Conservation (phyloP, 345 rosid species). For the Syzygium aromaticum region DNA sequence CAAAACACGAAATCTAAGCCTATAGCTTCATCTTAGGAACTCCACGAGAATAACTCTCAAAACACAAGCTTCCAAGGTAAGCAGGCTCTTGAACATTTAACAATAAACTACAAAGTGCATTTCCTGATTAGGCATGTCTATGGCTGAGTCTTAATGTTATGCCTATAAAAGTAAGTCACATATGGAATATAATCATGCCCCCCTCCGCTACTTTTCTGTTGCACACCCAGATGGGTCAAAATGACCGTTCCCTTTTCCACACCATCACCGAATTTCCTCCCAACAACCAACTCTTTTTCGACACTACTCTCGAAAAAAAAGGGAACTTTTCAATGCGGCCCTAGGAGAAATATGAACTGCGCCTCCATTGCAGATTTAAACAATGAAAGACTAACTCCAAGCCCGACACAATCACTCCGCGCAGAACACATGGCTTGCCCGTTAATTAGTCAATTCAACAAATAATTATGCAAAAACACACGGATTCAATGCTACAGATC, state of each 20-base stretch:
- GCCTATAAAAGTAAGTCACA: neutral
- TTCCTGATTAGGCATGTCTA: neutral
- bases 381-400: neutral
- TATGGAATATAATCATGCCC: neutral
- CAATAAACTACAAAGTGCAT: neutral
- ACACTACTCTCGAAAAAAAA: neutral
- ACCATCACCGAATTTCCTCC: neutral
- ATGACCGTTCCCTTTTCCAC: neutral
- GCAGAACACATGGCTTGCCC: neutral
- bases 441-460: neutral
- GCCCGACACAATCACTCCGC: neutral
- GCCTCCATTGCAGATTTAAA: neutral
- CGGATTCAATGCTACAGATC: neutral
- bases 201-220: neutral
- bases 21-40: neutral
- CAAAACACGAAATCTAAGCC: neutral
- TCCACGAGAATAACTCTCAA: neutral
- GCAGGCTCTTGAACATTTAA: neutral
- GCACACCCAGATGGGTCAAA: neutral
- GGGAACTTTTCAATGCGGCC: neutral
- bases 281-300: neutral
- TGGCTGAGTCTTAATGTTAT: neutral
- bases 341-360: neutral
- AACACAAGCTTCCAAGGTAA: neutral
- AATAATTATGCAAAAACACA: neutral